Conservation (phyloP, 1,139 yeast species). For the Kodamaea arcana region DNA sequence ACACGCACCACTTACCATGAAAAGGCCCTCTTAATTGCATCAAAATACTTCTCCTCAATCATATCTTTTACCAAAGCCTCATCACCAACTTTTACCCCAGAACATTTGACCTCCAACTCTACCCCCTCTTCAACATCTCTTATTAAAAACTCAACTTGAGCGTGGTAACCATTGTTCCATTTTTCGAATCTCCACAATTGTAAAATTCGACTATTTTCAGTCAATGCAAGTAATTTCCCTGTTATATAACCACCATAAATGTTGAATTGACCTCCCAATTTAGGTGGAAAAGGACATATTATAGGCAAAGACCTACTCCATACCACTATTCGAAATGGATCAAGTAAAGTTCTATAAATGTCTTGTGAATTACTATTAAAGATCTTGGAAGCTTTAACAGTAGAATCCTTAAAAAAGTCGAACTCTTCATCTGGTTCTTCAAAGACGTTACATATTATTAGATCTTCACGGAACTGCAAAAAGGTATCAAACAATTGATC, state of each 20-base stretch:
- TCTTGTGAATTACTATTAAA: background rate
- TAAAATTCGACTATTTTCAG: background rate
- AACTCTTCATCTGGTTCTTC: background rate
- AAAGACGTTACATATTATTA: background rate
- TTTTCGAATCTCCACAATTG: conserved; percentile 1
- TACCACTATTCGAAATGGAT: conserved; percentile 1
- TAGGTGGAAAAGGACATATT: conserved; percentile 3
- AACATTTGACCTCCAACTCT: conserved; percentile 1
- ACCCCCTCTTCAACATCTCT: background rate
- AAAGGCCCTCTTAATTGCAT: conserved; percentile 3
- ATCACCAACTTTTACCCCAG: conserved; percentile 4
- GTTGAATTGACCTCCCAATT: conserved; percentile 3
- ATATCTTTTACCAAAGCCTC: conserved; percentile 1
- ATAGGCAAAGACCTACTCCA: conserved; percentile 6
- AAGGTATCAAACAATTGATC: background rate
- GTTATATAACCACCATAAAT: conserved; percentile 3
- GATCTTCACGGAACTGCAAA: background rate
- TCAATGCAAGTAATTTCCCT: background rate
- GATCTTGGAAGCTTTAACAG: background rate
- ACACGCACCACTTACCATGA: too few relatives aligned
- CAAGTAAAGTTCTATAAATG: conserved; percentile 1
- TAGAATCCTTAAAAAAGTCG: background rate
- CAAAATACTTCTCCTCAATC: conserved; percentile 2
- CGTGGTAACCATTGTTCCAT: conserved; percentile 5
- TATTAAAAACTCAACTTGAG: conserved; percentile 3